Evolutionary conservation across 371 early-diverging fungal genomes (phyloP).

Genomic region (Mortierella sp.): DNA sequence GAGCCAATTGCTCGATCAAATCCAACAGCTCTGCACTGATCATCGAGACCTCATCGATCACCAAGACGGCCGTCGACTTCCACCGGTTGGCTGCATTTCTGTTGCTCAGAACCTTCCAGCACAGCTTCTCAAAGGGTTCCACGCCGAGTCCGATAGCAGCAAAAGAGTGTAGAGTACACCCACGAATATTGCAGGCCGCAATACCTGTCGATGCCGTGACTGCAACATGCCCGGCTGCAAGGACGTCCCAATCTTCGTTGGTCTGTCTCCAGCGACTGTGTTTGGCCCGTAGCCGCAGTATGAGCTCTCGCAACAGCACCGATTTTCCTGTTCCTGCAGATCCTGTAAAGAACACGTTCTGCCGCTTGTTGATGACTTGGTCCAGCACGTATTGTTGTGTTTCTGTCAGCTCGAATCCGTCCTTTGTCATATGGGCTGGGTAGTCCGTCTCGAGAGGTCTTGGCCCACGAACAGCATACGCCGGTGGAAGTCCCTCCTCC

Average conservation of each 20-base stretch:
- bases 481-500: background rate
- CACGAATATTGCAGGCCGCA: slow-evolving; percentile 65
- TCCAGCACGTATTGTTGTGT: slow-evolving; percentile 71
- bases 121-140: slow-evolving; percentile 5
- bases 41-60: slow-evolving; percentile 76
- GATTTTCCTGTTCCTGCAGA: slow-evolving; percentile 59
- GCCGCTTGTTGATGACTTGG: slow-evolving; percentile 60
- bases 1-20: slow-evolving; percentile 39
- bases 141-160: slow-evolving; percentile 62
- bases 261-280: slow-evolving; percentile 4
- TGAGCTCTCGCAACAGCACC: slow-evolving; percentile 60
- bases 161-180: slow-evolving; percentile 73
- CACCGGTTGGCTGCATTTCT: slow-evolving; percentile 34
- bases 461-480: slow-evolving; percentile 1
- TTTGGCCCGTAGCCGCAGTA: slow-evolving; percentile 26
- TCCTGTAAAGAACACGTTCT: slow-evolving; percentile 72
- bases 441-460: background rate
- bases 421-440: background rate
- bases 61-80: slow-evolving; percentile 57
- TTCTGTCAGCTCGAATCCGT: slow-evolving; percentile 58
- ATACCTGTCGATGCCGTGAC: slow-evolving; percentile 59
- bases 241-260: slow-evolving; percentile 15
- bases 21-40: slow-evolving; percentile 51
- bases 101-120: slow-evolving; percentile 17
- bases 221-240: slow-evolving; percentile 39